These are phyloP conservation scores for Monosporascus sp. DNA, from an alignment of 2,329 filamentous ascomycete species.

Conservation along the genomic window DNA sequence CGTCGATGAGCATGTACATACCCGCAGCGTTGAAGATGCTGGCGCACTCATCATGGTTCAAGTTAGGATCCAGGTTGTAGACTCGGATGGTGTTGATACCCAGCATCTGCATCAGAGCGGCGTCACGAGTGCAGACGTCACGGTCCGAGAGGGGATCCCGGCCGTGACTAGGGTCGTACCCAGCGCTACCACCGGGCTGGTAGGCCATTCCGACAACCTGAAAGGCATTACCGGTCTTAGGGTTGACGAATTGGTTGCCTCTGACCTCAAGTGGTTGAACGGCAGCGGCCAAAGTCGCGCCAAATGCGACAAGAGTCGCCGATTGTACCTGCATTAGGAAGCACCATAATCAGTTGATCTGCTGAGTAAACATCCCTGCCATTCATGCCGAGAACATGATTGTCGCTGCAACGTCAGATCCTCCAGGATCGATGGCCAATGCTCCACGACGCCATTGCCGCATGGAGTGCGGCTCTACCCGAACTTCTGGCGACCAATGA, in stretches of 20 bases:
- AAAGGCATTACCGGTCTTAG: slow-evolving; percentile 53
- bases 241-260: slow-evolving; percentile 56
- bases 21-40: slow-evolving; percentile 64
- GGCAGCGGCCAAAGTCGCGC: slow-evolving; percentile 48
- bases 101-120: slow-evolving; percentile 58
- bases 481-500: background rate
- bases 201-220: slow-evolving; percentile 65
- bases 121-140: slow-evolving; percentile 57
- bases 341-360: slow-evolving; percentile 1
- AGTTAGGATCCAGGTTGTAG: slow-evolving; percentile 61
- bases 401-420: background rate
- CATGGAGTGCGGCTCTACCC: background rate
- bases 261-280: slow-evolving; percentile 53
- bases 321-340: slow-evolving; percentile 31
- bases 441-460: background rate
- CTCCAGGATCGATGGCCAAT: too few species aligned
- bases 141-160: slow-evolving; percentile 57
- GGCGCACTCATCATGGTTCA: slow-evolving; percentile 63
- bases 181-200: slow-evolving; percentile 61
- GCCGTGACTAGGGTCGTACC: slow-evolving; percentile 49
- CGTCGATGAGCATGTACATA: slow-evolving; percentile 65
- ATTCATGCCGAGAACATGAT: too few species aligned
- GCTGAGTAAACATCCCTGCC: too few species aligned
- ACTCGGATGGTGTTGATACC: slow-evolving; percentile 64
- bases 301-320: slow-evolving; percentile 46